Evolutionary conservation across 805 yeast genomes (phyloP), one percentile per base, ranked within the genome.

Genomic region (Yarrowia sp.): DNA sequence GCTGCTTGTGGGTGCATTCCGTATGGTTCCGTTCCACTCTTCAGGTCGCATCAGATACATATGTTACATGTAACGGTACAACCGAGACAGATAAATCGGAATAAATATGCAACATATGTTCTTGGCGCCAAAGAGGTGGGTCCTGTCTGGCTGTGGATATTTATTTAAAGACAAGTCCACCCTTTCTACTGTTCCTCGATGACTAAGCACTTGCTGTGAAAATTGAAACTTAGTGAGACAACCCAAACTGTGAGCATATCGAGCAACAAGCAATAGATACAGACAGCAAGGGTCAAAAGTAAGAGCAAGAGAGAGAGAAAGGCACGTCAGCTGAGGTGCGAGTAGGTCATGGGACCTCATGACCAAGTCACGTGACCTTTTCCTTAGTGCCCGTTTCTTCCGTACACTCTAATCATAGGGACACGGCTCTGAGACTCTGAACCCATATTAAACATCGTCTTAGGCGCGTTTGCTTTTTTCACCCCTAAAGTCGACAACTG

Each of bases 191-290:
- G 5, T 3, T 22, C 28, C 28, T 22, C 5, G 5, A 22, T 32
- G 53, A 47, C 53, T 15, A 33, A 45, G 51, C 51, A 15, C 28
- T 45, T 45, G 53, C 53, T 38, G 35, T 32, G 38, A 33, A 47
- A 47, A 32, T 31, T 36, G 39, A 47, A 15, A 47, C 39, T 47
- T 47, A 10, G 39, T 47, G 39, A 45, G 35, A 32, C 53, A 47
- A 47, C 53, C 38, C 51, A 45, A 45, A 45, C 51, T 15, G 51
- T 45, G 51, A 45, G 51, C 22, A 45, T 45, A 45, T 45, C 51
- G 51, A 45, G 51, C 50, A 44, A 43, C 47, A 28, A 43, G 47
- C 50, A 45, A 45, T 28, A 14, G 11, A 31, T 28, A 14, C 8
- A 45, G 8, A 8, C 4, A 42, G 28, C 32, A 43, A 22, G 47